Evolutionary conservation across 2,329 filamentous ascomycete species (phyloP), one percentile per base, ranked within the genome.

Genomic region (Fusarium algeriense): DNA sequence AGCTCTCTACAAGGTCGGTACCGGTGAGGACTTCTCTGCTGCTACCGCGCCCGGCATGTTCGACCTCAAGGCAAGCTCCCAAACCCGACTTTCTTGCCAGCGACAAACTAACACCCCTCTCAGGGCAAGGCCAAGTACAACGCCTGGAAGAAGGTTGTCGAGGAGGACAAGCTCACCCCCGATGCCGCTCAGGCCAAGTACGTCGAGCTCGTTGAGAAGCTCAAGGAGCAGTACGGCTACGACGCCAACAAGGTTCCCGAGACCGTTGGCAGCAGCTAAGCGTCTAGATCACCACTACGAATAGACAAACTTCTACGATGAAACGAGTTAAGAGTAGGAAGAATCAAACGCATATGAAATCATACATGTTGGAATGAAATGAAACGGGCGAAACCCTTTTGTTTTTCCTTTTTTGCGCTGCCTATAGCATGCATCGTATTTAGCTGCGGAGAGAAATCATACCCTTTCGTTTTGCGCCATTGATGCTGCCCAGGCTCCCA

Each of bases 91-190:
- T 12, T 32, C 30, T 32, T 15, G 45, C 46, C 7, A 23, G 15
- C 30, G 7, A 20, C 45, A 26, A 44, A 45, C 56, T 76, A 70
- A 76, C 55, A 30, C 10, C 35, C 26, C n/a, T 56, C 55, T 73
- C 76, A 94, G 92, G 90, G 85, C 83, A 97, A 96, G 85, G 89
- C 89, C 77, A 97, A 97, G 88, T 89, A 91, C 84, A 87, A 86
- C 76, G 89, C 91, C 59, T 97, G 94, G 94, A 84, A 93, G 83
- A 87, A 90, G 78, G 77, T 90, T 69, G 88, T 89, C 77, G 88
- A 94, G 68, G 86, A 90, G 66, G 88, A 87, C 54, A n/a, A 64
- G 45, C 79, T 90, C 73, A 88, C 86, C 67, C 78, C 88, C 68
- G 87, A 91, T 71, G 81, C 90, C 72, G 94, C 94, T 23, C 92